Evolutionary conservation across 345 rosid genomes (phyloP).

Genomic region (Isatis tinctoria): DNA sequence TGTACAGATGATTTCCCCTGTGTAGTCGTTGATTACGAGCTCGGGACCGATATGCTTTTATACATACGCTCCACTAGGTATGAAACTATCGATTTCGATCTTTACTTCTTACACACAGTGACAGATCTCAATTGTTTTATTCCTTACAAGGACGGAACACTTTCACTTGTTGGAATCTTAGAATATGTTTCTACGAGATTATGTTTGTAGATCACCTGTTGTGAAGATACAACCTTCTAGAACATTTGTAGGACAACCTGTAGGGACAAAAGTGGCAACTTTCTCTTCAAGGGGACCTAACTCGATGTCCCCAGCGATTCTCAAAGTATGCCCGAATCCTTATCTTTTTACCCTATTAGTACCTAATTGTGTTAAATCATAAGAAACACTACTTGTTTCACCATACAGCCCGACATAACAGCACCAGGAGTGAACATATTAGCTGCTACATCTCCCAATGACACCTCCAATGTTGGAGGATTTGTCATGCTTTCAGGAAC

Average conservation of each 20-base stretch:
- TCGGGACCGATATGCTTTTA: slow-evolving; percentile 23
- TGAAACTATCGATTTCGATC: not conserved
- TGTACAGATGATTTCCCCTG: slow-evolving; percentile 27
- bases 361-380: too few relatives aligned
- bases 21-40: slow-evolving; percentile 18
- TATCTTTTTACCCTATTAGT: too few relatives aligned
- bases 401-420: slow-evolving; percentile 31
- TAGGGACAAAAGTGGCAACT: not conserved
- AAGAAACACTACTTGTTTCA: too few relatives aligned
- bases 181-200: not conserved
- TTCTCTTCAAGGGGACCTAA: not conserved
- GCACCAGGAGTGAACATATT: slow-evolving; percentile 43
- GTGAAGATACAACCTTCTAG: slow-evolving; percentile 1
- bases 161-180: not conserved
- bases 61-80: slow-evolving; percentile 32
- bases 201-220: not conserved
- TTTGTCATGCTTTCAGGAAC: slow-evolving; percentile 29
- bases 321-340: too few relatives aligned
- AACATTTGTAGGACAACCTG: not conserved
- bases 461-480: not conserved
- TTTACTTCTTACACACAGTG: not conserved
- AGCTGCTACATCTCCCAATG: slow-evolving; percentile 33
- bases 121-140: not conserved
- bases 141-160: not conserved
- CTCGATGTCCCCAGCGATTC: not conserved